Evolutionary conservation across 2,329 filamentous ascomycete species (phyloP).

Genomic region (Nemania sp.): DNA sequence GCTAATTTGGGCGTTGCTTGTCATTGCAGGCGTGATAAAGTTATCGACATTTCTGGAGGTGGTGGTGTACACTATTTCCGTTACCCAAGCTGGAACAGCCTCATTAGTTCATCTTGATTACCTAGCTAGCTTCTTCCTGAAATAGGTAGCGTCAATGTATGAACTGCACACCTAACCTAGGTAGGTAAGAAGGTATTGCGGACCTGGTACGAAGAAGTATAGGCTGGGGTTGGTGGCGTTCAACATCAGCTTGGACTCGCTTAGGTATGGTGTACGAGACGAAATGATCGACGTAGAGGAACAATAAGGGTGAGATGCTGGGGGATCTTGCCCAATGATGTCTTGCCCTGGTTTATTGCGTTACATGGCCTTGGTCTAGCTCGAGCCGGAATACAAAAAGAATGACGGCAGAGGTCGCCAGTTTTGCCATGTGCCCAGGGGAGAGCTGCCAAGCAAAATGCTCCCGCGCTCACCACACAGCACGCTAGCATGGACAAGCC

Average conservation of each 20-base stretch:
- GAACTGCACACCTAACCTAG: not conserved
- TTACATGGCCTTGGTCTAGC: conserved; percentile 19
- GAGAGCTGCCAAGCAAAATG: conserved; percentile 13
- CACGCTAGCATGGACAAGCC: conserved; percentile 5
- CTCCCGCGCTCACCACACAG: conserved; percentile 1
- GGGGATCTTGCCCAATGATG: conserved; percentile 17
- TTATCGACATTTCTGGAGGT: not conserved
- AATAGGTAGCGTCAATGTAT: conserved; percentile 21
- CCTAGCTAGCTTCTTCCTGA: conserved; percentile 11
- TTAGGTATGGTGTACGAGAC: conserved; percentile 4
- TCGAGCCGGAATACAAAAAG: not conserved
- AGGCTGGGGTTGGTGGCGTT: conserved; percentile 22
- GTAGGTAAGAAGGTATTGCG: too few species aligned
- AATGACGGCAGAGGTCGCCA: conserved; percentile 23
- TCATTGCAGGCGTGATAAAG: not conserved
- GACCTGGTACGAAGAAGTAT: not conserved
- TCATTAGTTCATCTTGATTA: conserved; percentile 13
- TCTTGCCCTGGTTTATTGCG: conserved; percentile 13
- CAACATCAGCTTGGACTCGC: conserved; percentile 20
- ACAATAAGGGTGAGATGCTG: conserved; percentile 27
- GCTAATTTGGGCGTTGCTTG: not conserved
- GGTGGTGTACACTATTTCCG: conserved; percentile 1
- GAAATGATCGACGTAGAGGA: conserved; percentile 25
- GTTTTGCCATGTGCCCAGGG: conserved; percentile 16
- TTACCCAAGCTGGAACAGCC: not conserved